Evolutionary conservation across 1,139 yeast species (phyloP).

Genomic region (Scheffersomyces illinoinensis): DNA sequence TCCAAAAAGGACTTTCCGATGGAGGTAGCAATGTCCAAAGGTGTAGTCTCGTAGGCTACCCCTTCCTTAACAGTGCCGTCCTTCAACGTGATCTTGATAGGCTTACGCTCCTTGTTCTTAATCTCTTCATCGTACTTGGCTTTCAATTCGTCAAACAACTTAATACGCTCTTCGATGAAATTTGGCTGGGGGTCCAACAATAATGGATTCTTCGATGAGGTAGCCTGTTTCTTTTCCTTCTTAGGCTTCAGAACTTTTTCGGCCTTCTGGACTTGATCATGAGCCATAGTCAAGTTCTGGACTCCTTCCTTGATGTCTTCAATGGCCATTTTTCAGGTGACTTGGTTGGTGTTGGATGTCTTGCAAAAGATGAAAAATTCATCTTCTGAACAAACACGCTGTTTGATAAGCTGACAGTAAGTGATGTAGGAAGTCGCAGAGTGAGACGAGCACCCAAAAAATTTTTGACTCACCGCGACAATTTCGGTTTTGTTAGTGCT

Average conservation of each 20-base stretch:
- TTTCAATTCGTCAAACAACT: slow-evolving; percentile 78
- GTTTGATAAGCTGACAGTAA: not conserved
- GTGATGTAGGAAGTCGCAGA: not conserved
- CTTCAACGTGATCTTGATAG: slow-evolving; percentile 78
- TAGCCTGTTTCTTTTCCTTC: slow-evolving; percentile 31
- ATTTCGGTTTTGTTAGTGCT: not conserved
- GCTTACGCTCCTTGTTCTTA: slow-evolving; percentile 55
- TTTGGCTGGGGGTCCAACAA: slow-evolving; percentile 76
- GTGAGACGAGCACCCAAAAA: not conserved
- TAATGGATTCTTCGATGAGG: slow-evolving; percentile 37
- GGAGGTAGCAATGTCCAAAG: slow-evolving; percentile 78
- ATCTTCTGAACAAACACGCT: not conserved
- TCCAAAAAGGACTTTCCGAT: slow-evolving; percentile 84
- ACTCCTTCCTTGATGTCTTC: slow-evolving; percentile 49
- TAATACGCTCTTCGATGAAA: slow-evolving; percentile 77
- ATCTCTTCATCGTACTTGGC: slow-evolving; percentile 73
- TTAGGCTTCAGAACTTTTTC: slow-evolving; percentile 19
- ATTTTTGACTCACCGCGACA: not conserved
- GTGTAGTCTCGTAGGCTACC: slow-evolving; percentile 85
- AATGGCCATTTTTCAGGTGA: slow-evolving; percentile 10
- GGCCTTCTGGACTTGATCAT: not conserved
- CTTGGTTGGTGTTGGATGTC: not conserved
- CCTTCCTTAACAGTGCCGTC: slow-evolving; percentile 84
- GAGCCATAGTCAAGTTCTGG: slow-evolving; percentile 46
- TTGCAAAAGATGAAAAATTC: not conserved